A percentile compares a stretch with the other conserved stretches of the same genome.
phyloP scores from a whole-genome alignment of 2,329 filamentous ascomycete genomes.

The Aspergillus glaucus region DNA sequence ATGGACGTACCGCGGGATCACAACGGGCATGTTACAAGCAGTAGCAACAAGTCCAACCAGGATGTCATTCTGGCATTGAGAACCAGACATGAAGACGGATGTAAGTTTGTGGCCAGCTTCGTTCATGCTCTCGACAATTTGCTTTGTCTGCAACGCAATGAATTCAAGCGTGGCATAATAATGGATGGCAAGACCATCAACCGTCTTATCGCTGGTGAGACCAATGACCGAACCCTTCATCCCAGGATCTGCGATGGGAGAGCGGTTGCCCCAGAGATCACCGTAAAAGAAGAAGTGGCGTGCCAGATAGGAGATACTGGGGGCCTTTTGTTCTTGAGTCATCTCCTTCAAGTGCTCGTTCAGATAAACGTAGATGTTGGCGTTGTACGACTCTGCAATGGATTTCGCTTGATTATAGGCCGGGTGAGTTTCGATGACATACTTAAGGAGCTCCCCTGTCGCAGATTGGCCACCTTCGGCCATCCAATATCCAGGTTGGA shows the following conservation, averaged over 20 bases:
- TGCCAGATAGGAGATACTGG: constrained; percentile 74
- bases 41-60: constrained; percentile 89
- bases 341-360: constrained; percentile 80
- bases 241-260: constrained; percentile 81
- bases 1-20: constrained; percentile 89
- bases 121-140: constrained; percentile 96
- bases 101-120: constrained; percentile 75
- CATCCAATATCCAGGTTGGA: constrained; percentile 91
- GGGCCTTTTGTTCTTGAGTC: constrained; percentile 61
- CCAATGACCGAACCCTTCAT: constrained; percentile 91
- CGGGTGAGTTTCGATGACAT: constrained; percentile 91
- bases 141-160: constrained; percentile 91
- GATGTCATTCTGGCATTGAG: constrained; percentile 91
- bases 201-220: constrained; percentile 75
- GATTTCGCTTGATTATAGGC: constrained; percentile 76
- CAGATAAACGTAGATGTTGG: constrained; percentile 91
- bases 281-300: constrained; percentile 99
- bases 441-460: constrained; percentile 87
- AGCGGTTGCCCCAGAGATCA: constrained; percentile 93
- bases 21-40: constrained; percentile 82
- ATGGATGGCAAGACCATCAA: constrained; percentile 80
- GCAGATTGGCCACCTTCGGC: constrained; percentile 95
- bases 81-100: constrained; percentile 98
- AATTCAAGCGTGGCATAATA: constrained; percentile 98
- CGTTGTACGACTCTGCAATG: constrained; percentile 71